Evolutionary conservation across 2,329 filamentous ascomycete species (phyloP).

Genomic region (Diplocarpon rosae): DNA sequence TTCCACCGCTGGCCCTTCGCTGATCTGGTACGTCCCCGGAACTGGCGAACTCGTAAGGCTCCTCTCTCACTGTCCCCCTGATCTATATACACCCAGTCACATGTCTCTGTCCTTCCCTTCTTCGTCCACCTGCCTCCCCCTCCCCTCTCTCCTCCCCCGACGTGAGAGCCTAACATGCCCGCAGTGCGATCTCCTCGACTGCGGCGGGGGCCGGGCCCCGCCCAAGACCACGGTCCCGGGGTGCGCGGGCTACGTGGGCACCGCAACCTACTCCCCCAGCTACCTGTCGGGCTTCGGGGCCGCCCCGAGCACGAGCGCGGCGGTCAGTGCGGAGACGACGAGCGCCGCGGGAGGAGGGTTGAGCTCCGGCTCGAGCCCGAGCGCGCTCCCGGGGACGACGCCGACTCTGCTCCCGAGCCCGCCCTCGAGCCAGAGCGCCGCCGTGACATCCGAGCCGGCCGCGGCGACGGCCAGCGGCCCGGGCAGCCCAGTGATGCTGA

Average conservation of each 20-base stretch:
- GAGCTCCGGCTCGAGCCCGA: background rate
- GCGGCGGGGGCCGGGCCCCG: slow-evolving; percentile 16
- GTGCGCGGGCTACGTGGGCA: slow-evolving; percentile 15
- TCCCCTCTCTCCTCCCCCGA: no score
- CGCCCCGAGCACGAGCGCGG: background rate
- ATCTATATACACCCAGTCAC: no score
- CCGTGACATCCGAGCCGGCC: no score
- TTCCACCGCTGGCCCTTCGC: background rate
- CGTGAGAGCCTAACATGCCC: no score
- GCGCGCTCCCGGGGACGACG: no score
- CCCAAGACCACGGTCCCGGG: slow-evolving; percentile 16
- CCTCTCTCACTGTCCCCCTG: no score
- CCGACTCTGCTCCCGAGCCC: no score
- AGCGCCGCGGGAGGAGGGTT: background rate
- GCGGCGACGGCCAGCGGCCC: no score
- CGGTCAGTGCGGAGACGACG: background rate
- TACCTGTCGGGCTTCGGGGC: slow-evolving; percentile 1
- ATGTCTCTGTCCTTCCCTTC: no score
- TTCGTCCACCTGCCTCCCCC: no score
- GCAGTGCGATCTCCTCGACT: slow-evolving; percentile 12
- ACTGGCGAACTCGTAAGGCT: slow-evolving; percentile 10
- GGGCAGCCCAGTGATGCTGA: no score
- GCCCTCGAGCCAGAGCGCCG: no score
- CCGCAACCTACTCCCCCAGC: slow-evolving; percentile 16
- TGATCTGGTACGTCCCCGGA: slow-evolving; percentile 10